A percentile compares a stretch with the other conserved stretches of the same genome.
Evolutionary conservation across 441 rosid genomes (phyloP).

Genomic region (Oxalis stricta): DNA sequence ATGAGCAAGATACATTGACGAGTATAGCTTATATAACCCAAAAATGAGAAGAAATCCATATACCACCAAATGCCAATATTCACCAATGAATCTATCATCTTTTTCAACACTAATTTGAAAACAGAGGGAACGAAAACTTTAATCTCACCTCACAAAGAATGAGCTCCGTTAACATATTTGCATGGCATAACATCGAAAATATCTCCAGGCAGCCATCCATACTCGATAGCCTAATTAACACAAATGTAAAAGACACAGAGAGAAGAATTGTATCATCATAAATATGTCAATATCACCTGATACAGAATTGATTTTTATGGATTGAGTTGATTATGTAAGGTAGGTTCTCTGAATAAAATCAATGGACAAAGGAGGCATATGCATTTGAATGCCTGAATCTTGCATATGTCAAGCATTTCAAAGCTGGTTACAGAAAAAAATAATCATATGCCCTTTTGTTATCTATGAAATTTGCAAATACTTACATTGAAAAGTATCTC

Average conservation of each 20-base stretch:
- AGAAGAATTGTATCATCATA: neutral
- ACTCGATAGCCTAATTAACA: conserved; percentile 16
- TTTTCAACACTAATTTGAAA: too few species aligned
- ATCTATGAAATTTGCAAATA: neutral
- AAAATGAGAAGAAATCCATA: too few species aligned
- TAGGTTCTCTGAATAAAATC: neutral
- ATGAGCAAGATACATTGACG: too few species aligned
- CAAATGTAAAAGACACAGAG: neutral
- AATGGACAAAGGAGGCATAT: neutral
- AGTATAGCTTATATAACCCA: too few species aligned
- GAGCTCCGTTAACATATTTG: conserved; percentile 19
- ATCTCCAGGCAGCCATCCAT: conserved; percentile 17
- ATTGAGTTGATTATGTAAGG: neutral
- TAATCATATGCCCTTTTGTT: too few species aligned
- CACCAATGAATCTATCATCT: too few species aligned
- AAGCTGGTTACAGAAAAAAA: neutral
- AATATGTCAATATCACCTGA: neutral
- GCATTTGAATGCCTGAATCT: neutral
- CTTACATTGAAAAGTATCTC: conserved; percentile 15
- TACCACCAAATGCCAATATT: too few species aligned
- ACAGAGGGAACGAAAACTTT: neutral
- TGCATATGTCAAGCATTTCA: neutral
- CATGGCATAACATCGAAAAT: conserved; percentile 12
- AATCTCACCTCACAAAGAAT: conserved; percentile 23
- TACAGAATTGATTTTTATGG: neutral